Base-by-base conservation (phyloP, 176 grass and related monocot species). In the Eragrostis nindensis region DNA sequence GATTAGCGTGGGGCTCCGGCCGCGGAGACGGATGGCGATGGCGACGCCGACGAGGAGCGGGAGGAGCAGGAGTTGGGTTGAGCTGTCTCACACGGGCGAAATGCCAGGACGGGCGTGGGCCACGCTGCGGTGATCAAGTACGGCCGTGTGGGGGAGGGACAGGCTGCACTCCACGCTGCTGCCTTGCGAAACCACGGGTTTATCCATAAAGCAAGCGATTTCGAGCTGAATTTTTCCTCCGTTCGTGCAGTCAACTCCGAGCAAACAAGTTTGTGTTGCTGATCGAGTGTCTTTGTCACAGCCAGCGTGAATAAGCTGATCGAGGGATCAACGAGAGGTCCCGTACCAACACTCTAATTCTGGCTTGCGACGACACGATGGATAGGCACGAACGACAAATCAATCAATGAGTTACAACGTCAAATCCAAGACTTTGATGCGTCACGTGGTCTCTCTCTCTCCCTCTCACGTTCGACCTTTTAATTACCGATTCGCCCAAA, bases 11-110 rank as follows among this genome's bases (percentile, higher is more conserved):
- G 7, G 3, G 3, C 18, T 52, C 29, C 62, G 12, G 71, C 29
- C 19, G 22, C 45, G 43, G 22, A 1, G 74, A 14, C 0, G 84
- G 84, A 77, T 17, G 72, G 72, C 40, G 40, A 80, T 27, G 69
- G 70, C 70, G 63, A 86, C 42, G 52, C 11, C 53, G 5, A 68
- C 62, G 38, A 30, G 26, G 13, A 15, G 40, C 2, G 50, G 16
- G 42, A 49, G 24, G 32, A 14, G 10, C 71, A 16, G 1, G 32
- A 39, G 75, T 30, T 30, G 42, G 5, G 75, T 9, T 55, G 71
- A 26, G 40, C 7, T 48, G 59, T 11, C 41, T 21, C 24, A 18
- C 22, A 24, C 10, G 22, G 42, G 57, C 54, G 22, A 56, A 22
- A 56, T 56, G 19, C 52, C 19, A 55, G 52, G 6, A n/a, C 52